These are phyloP conservation scores for Phellopilus nigrolimitatus DNA, from an alignment of 1,284 basidiomycete species.

Conservation along the genomic window DNA sequence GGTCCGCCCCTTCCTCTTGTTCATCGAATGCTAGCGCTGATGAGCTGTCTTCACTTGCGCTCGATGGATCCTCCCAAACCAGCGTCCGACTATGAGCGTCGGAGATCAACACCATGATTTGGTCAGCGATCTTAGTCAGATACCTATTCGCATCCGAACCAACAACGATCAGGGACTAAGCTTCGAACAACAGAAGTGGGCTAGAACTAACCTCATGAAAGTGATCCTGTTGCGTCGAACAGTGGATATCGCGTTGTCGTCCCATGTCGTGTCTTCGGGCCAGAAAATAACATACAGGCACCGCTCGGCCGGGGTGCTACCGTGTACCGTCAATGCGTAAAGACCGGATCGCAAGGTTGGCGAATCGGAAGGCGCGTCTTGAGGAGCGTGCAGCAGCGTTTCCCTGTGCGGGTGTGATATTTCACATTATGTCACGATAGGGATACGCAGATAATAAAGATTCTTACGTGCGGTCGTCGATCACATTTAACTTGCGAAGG, in stretches of 20 bases:
- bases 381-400: constrained; percentile 23
- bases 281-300: constrained; percentile 50
- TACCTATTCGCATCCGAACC: constrained; percentile 36
- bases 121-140: constrained; percentile 52
- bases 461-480: constrained; percentile 37
- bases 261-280: constrained; percentile 59
- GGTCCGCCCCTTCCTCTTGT: constrained; percentile 36
- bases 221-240: constrained; percentile 50
- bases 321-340: constrained; percentile 30
- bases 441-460: too few species aligned
- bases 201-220: constrained; percentile 47
- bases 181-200: not conserved
- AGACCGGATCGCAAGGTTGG: constrained; percentile 46
- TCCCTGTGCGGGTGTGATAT: constrained; percentile 14
- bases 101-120: constrained; percentile 45
- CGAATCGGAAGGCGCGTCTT: constrained; percentile 22
- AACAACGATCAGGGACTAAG: constrained; percentile 1
- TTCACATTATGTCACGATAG: constrained; percentile 6
- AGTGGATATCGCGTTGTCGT: constrained; percentile 41
- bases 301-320: constrained; percentile 18
- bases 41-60: not conserved
- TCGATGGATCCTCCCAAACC: constrained; percentile 37
- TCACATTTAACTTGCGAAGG: constrained; percentile 31
- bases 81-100: constrained; percentile 38
- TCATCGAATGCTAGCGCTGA: not conserved